Evolutionary conservation across 2,329 filamentous ascomycete species (phyloP).

Genomic region (Ceratocystiopsis sp.): DNA sequence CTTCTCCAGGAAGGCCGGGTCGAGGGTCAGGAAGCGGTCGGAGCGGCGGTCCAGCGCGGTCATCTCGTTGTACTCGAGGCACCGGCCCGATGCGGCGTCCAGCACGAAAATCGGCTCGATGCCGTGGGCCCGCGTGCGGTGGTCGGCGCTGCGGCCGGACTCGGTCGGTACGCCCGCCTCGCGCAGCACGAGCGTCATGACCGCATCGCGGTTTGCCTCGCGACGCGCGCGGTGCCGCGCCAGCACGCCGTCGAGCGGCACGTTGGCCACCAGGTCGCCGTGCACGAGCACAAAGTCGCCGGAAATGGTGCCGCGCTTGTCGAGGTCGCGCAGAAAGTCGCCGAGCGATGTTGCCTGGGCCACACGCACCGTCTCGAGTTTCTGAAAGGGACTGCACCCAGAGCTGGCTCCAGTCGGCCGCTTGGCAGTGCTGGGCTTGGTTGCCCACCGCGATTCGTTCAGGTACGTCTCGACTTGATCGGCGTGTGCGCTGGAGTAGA

Average conservation of each 20-base stretch:
- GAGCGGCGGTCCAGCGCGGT: slow-evolving; percentile 39
- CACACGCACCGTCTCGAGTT: slow-evolving; percentile 71
- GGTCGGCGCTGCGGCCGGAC: slow-evolving; percentile 42
- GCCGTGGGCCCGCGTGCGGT: slow-evolving; percentile 61
- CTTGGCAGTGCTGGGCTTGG: slow-evolving; percentile 29
- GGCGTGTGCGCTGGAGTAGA: slow-evolving; percentile 80
- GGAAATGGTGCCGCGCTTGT: slow-evolving; percentile 67
- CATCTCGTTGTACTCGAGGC: slow-evolving; percentile 89
- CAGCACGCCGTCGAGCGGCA: slow-evolving; percentile 65
- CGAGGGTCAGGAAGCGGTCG: slow-evolving; percentile 52
- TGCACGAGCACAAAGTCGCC: slow-evolving; percentile 88
- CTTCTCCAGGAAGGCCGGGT: slow-evolving; percentile 59
- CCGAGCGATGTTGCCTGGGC: slow-evolving; percentile 70
- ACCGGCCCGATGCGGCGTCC: slow-evolving; percentile 62
- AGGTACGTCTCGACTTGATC: slow-evolving; percentile 81
- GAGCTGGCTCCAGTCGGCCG: no score
- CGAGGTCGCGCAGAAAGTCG: slow-evolving; percentile 86
- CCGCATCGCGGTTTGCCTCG: slow-evolving; percentile 75
- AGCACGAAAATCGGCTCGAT: slow-evolving; percentile 74
- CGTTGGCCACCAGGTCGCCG: slow-evolving; percentile 80
- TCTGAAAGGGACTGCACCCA: slow-evolving; percentile 46
- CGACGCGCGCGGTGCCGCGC: slow-evolving; percentile 66
- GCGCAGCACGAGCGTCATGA: slow-evolving; percentile 90
- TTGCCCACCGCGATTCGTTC: slow-evolving; percentile 56
- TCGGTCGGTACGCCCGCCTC: slow-evolving; percentile 56